Conservation (phyloP, 192 early-diverging fungal genomes). For the Dissophora ornata region DNA sequence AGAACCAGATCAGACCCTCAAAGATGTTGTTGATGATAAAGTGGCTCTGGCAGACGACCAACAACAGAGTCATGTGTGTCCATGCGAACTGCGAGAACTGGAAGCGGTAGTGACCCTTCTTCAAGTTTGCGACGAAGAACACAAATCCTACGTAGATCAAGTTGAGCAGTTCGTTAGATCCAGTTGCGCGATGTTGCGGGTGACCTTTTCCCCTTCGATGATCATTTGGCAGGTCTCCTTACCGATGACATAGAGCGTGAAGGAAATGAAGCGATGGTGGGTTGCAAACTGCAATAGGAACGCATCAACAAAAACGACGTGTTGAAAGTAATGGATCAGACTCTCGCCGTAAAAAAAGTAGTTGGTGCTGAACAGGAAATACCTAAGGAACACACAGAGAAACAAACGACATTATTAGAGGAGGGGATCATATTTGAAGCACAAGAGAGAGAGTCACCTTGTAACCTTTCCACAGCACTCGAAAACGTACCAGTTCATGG, state of each 20-base stretch:
- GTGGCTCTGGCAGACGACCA: conserved; percentile 94
- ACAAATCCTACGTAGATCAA: conserved; percentile 74
- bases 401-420: background rate
- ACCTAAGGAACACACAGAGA: too few species aligned
- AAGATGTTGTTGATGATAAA: conserved; percentile 98
- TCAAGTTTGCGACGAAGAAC: conserved; percentile 92
- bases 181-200: too few species aligned
- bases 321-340: conserved; percentile 89
- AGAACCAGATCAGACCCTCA: conserved; percentile 97
- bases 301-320: conserved; percentile 85
- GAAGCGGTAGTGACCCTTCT: conserved; percentile 93
- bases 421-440: background rate
- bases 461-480: too few species aligned
- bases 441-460: too few species aligned
- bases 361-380: conserved; percentile 89
- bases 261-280: conserved; percentile 95
- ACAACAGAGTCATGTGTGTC: conserved; percentile 95
- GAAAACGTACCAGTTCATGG: conserved; percentile 86
- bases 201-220: too few species aligned
- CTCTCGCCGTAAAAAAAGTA: conserved; percentile 97
- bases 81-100: conserved; percentile 97
- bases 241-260: conserved; percentile 88
- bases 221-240: conserved; percentile 5
- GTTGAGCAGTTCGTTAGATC: too few species aligned
- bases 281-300: conserved; percentile 86